Evolutionary conservation across 2,329 filamentous ascomycete genomes (phyloP).

Genomic region (Pyricularia sp.): DNA sequence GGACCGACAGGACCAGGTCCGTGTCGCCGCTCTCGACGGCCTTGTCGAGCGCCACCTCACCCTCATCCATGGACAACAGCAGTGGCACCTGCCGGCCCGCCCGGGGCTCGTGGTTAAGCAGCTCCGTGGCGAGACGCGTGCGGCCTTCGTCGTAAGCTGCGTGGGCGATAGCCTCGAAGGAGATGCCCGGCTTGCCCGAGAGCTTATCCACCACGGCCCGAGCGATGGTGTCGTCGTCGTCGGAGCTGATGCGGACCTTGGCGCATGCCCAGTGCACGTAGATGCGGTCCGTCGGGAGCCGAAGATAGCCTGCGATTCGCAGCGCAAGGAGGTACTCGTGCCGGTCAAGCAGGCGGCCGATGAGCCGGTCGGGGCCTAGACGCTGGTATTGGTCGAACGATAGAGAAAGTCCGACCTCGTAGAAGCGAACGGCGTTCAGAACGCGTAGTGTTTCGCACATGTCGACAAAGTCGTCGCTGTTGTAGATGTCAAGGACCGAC

Average conservation of each 20-base stretch:
- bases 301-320: slow-evolving; percentile 78
- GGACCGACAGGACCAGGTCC: slow-evolving; percentile 82
- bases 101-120: slow-evolving; percentile 87
- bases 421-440: slow-evolving; percentile 84
- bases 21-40: slow-evolving; percentile 93
- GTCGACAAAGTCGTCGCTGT: slow-evolving; percentile 96
- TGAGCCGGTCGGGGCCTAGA: slow-evolving; percentile 80
- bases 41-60: slow-evolving; percentile 90
- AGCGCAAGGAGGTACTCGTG: slow-evolving; percentile 88
- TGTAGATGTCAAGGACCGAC: slow-evolving; percentile 93
- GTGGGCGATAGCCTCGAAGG: slow-evolving; percentile 87
- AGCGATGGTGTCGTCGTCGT: slow-evolving; percentile 83
- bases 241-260: slow-evolving; percentile 77
- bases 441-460: slow-evolving; percentile 94
- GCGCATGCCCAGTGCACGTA: slow-evolving; percentile 96
- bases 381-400: slow-evolving; percentile 92
- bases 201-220: slow-evolving; percentile 78
- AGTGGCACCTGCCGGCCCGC: slow-evolving; percentile 95
- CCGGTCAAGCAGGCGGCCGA: slow-evolving; percentile 76
- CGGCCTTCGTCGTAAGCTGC: slow-evolving; percentile 93
- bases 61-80: slow-evolving; percentile 89
- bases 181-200: slow-evolving; percentile 82
- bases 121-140: slow-evolving; percentile 75
- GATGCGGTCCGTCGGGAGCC: slow-evolving; percentile 77
- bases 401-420: slow-evolving; percentile 79